Percentiles rank a stretch among this genome's conserved stretches.
phyloP scores from a whole-genome alignment of 2,329 filamentous ascomycete species.

The Tolypocladium ophioglossoides region DNA sequence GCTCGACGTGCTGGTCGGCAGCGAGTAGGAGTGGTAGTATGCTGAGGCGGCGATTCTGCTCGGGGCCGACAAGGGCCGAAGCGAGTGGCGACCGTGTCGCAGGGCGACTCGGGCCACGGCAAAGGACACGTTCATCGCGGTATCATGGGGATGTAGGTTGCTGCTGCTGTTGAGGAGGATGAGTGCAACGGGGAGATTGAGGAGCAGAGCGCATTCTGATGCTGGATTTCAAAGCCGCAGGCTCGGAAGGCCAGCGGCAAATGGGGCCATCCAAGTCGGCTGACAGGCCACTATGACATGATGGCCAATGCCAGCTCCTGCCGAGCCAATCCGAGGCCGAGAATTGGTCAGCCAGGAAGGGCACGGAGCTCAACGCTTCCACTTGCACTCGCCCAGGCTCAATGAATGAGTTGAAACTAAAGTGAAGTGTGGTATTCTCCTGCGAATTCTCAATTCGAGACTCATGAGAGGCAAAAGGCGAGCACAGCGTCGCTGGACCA shows the following conservation, averaged over 20 bases:
- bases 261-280: slow-evolving; percentile 8
- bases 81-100: slow-evolving; percentile 26
- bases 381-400: neutral
- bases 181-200: neutral
- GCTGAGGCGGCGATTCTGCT: slow-evolving; percentile 18
- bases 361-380: neutral
- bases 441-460: neutral
- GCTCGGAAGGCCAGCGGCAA: slow-evolving; percentile 15
- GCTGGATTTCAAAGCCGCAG: slow-evolving; percentile 15
- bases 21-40: slow-evolving; percentile 45
- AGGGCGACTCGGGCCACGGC: slow-evolving; percentile 29
- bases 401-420: neutral
- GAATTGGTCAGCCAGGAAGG: slow-evolving; percentile 18
- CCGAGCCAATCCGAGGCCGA: slow-evolving; percentile 25
- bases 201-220: neutral
- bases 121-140: slow-evolving; percentile 16
- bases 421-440: too few relatives aligned
- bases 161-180: neutral
- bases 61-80: slow-evolving; percentile 32
- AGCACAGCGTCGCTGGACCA: neutral
- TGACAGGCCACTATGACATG: slow-evolving; percentile 11
- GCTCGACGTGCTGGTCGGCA: slow-evolving; percentile 31
- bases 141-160: slow-evolving; percentile 2
- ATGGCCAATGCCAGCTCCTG: slow-evolving; percentile 16
- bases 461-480: neutral